Base-by-base conservation (phyloP, 768 basidiomycete species). In the Candolleomyces eurysporus region DNA sequence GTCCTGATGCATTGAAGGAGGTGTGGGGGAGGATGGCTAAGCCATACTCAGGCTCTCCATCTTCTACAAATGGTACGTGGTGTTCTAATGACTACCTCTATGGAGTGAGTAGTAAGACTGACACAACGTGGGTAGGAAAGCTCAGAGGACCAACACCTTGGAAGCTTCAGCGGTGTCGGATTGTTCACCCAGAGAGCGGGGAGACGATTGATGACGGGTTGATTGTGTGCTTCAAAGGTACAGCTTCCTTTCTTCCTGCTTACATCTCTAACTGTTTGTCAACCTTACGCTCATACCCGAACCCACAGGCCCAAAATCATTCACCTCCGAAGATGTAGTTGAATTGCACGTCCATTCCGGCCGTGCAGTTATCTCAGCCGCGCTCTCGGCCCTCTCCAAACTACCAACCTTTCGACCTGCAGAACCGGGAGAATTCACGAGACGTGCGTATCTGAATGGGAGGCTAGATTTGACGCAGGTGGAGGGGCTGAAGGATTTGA, bases 261-360 rank as follows among this genome's bases (percentile, higher is more conserved):
- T n/a, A n/a, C n/a, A n/a, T n/a, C n/a, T n/a, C n/a, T n/a, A n/a
- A 60, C 17, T 39, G n/a, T n/a, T n/a, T n/a, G n/a, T n/a, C n/a
- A n/a, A n/a, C n/a, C n/a, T n/a, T n/a, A n/a, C n/a, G n/a, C n/a
- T n/a, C n/a, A n/a, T n/a, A n/a, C 39, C 60, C n/a, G n/a, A n/a
- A 36, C 13, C 10, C 60, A 26, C 66, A 94, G 93, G 82, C 0
- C 89, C 90, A 0, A 85, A 80, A 63, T 93, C 94, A 0, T 94
- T 92, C 67, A 96, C 94, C 0, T 89, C 88, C 0, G 88, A 94
- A 68, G 87, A 91, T 50, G 87, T 88, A 13, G 69, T 96, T 11
- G 94, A 96, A 67, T 73, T 96, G 36, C 94, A 96, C 71, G 78
- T 92, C 32, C 94, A 96, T 70, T 95, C 93, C 16, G 92, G 92